Base-by-base conservation (phyloP, 192 early-diverging fungal species). In the Gamsiella multidivaricata region DNA sequence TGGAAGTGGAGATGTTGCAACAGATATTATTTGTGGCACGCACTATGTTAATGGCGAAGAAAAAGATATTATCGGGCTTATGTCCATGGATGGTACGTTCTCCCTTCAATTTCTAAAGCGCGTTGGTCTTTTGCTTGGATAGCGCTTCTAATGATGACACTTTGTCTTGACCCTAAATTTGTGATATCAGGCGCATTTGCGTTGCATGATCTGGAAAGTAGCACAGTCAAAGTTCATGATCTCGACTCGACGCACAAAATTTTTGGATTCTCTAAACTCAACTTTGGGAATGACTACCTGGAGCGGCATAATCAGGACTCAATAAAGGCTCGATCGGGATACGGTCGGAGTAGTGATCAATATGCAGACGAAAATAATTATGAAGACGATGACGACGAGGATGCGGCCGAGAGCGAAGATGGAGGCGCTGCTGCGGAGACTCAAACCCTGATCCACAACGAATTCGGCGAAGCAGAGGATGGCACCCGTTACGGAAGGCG, bases 11-110 rank as follows among this genome's bases (percentile, higher is more conserved):
- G 72, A 80, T 43, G 81, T 83, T 22, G 79, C 85, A 2, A 86
- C 80, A 6, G 82, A 86, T 46, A 82, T 85, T 28, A 79, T 81
- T 20, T 64, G 86, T 46, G 85, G 83, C 17, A 81, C 74, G 18
- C 73, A 54, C 5, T 72, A 54, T 42, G 54, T 71, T 15, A 58
- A 69, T 49, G 66, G 78, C 22, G 14, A 70, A 56, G 78, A 39
- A 26, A 69, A 69, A 20, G 83, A 84, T 39, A 76, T 85, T 37
- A 61, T 88, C 18, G 87, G 83, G 9, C 66, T 88, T 57, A 73
- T 88, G 52, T 83, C 83, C 23, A 86, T 86, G 85, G 87, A 88
- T 64, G 87, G 87, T 86, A 81, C 50, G 47, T n/a, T n/a, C n/a
- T n/a, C n/a, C n/a, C n/a, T n/a, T n/a, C n/a, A n/a, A n/a, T n/a